Conservation (phyloP, 1,284 basidiomycete species). For the Rhodotorula mucilaginosa region DNA sequence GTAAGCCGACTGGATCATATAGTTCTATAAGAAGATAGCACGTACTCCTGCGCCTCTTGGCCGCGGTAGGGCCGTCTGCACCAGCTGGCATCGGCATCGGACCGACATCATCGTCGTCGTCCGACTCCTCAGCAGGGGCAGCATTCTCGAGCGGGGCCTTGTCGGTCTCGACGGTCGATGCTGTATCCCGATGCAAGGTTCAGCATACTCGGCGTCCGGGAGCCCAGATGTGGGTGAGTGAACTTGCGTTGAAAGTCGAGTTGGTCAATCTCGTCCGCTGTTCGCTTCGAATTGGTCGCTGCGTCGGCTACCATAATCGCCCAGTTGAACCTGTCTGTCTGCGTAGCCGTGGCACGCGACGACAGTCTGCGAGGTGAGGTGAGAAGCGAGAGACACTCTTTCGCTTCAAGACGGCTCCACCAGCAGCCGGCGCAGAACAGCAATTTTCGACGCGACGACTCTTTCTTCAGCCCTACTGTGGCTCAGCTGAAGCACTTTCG, state of each 20-base stretch:
- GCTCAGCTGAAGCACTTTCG: too few species aligned
- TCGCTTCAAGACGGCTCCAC: too few species aligned
- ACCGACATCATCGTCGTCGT: constrained; percentile 48
- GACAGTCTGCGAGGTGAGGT: too few species aligned
- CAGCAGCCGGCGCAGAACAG: too few species aligned
- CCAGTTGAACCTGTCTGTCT: too few species aligned
- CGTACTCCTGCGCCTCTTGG: constrained; percentile 49
- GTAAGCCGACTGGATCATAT: neutral
- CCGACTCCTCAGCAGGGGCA: constrained; percentile 43
- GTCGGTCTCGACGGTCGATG: constrained; percentile 13
- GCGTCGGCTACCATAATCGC: neutral
- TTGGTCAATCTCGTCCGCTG: constrained; percentile 30
- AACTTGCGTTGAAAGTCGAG: constrained; percentile 25
- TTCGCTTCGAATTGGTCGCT: constrained; percentile 23
- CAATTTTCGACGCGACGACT: too few species aligned
- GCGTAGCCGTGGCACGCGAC: too few species aligned
- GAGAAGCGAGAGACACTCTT: too few species aligned
- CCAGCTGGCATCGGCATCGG: constrained; percentile 48
- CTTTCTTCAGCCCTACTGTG: too few species aligned
- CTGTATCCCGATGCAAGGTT: neutral
- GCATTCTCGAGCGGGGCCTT: constrained; percentile 23
- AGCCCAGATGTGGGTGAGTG: neutral
- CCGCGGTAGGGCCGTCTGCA: constrained; percentile 18
- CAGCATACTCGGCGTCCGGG: neutral
- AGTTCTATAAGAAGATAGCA: fast-evolving